Conservation (phyloP, 495 filamentous ascomycete species). For the Talaromyces nanjingensis region DNA sequence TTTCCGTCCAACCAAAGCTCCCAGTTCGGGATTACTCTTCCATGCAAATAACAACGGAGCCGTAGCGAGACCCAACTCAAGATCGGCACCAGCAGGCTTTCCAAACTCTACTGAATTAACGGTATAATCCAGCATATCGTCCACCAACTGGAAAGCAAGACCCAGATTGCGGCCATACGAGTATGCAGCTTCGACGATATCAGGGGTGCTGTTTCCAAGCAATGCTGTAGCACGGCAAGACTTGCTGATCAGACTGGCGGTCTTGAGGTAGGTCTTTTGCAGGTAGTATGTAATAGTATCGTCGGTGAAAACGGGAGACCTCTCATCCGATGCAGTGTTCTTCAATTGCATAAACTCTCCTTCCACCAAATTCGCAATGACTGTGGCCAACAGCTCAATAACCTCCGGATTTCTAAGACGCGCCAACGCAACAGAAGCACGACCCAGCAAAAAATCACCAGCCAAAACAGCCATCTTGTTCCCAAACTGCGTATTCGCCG, state of each 20-base stretch:
- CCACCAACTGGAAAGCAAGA: conserved; percentile 94
- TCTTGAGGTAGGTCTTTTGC: conserved; percentile 99
- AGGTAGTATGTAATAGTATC: conserved; percentile 89
- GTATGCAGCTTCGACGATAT: conserved; percentile 87
- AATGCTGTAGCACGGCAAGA: conserved; percentile 85
- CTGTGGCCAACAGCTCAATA: conserved; percentile 86
- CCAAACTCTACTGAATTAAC: conserved; percentile 75
- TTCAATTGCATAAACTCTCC: conserved; percentile 99
- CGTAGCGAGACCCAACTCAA: conserved; percentile 92
- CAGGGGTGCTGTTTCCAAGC: conserved; percentile 66
- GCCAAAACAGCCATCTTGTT: conserved; percentile 99
- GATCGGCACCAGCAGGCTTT: conserved; percentile 89
- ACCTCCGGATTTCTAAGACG: conserved; percentile 88
- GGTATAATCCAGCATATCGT: conserved; percentile 97
- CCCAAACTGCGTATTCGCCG: conserved; percentile 87
- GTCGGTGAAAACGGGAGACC: conserved; percentile 72
- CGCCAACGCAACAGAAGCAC: conserved; percentile 89
- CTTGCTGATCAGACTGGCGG: conserved; percentile 90
- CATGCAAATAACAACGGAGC: conserved; percentile 93
- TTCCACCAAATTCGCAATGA: conserved; percentile 95
- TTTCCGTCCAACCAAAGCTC: conserved; percentile 83
- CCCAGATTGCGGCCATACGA: conserved; percentile 87
- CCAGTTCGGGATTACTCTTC: conserved; percentile 81
- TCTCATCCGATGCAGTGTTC: conserved; percentile 85
- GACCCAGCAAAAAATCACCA: conserved; percentile 87